These are phyloP conservation scores for Lodderomyces oxycetoniae DNA, from an alignment of 1,139 yeast genomes.

Conservation along the genomic window DNA sequence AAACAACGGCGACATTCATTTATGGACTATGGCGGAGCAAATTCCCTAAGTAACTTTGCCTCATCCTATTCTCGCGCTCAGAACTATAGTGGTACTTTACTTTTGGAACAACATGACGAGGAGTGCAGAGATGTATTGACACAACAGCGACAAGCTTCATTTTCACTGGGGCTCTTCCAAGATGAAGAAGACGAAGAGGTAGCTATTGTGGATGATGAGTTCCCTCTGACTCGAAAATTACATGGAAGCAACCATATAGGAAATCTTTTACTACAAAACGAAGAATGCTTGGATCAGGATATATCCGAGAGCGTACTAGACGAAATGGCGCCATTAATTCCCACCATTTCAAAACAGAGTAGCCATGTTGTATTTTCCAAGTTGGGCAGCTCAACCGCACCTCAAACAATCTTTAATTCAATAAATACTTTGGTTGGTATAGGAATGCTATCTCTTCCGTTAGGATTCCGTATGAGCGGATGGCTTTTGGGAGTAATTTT, in stretches of 20 bases:
- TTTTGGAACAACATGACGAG: conserved; percentile 16
- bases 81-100: conserved; percentile 37
- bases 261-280: neutral
- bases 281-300: neutral
- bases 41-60: conserved; percentile 73
- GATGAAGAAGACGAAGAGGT: conserved; percentile 2
- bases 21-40: conserved; percentile 46
- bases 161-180: neutral
- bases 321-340: conserved; percentile 11
- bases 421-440: conserved; percentile 83
- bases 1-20: conserved; percentile 18
- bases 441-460: conserved; percentile 78
- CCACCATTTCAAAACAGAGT: conserved; percentile 8
- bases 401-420: conserved; percentile 85
- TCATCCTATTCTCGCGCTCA: conserved; percentile 77
- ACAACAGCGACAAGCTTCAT: neutral
- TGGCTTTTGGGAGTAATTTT: conserved; percentile 64
- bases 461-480: conserved; percentile 76
- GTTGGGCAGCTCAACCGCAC: conserved; percentile 51
- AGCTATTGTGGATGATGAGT: no score
- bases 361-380: conserved; percentile 12
- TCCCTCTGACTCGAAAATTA: no score
- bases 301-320: neutral
- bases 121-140: neutral
- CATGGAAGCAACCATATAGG: no score